Percentiles rank a stretch among this genome's conserved stretches.
Evolutionary conservation across 768 basidiomycete genomes (phyloP).

Genomic region (Rhodotorula toruloides): DNA sequence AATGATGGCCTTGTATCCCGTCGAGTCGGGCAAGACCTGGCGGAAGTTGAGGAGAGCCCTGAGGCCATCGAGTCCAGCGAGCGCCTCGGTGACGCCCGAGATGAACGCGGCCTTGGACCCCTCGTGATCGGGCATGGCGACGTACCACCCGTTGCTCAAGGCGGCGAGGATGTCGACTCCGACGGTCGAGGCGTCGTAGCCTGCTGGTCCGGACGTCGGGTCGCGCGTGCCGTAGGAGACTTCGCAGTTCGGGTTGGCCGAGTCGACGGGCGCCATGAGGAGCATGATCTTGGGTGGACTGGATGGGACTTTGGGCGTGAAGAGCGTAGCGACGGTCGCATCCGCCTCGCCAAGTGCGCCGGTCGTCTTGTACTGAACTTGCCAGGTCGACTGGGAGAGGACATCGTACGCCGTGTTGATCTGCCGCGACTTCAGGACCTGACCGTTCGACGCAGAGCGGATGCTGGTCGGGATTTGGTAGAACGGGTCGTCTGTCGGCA

Average conservation of each 20-base stretch:
- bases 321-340: not conserved
- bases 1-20: not conserved
- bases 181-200: not conserved
- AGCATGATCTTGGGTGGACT: not conserved
- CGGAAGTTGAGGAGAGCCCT: not conserved
- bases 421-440: not conserved
- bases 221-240: not conserved
- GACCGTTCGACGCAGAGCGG: not conserved
- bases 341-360: not conserved
- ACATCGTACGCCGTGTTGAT: not conserved
- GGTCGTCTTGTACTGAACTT: not conserved
- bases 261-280: not conserved
- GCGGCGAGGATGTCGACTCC: not conserved
- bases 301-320: not conserved
- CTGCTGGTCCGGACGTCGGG: not conserved
- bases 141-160: not conserved
- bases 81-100: not conserved
- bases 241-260: not conserved
- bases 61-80: not conserved
- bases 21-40: not conserved
- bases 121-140: not conserved
- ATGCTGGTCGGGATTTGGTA: not conserved
- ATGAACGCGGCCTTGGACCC: not conserved
- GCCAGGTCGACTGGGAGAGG: not conserved
- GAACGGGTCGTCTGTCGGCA: not conserved